Conservation (phyloP, 1,284 basidiomycete genomes). For the Papiliotrema nemorosa region DNA sequence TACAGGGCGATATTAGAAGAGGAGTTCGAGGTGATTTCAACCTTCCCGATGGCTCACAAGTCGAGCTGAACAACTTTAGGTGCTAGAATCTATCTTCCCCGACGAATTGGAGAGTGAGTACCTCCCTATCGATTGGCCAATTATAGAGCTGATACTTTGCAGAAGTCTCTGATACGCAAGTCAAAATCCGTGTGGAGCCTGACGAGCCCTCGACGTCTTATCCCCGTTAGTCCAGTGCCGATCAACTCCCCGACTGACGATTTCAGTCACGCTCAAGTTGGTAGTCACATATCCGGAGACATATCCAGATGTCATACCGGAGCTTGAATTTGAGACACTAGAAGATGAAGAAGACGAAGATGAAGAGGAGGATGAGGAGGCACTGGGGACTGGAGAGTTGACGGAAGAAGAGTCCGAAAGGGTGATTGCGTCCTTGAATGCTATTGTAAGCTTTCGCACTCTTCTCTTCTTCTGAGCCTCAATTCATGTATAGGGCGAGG, state of each 20-base stretch:
- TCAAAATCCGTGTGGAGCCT: slow-evolving; percentile 83
- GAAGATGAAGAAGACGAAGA: no score
- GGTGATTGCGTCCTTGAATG: slow-evolving; percentile 61
- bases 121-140: slow-evolving; percentile 24
- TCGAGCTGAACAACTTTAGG: slow-evolving; percentile 54
- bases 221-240: slow-evolving; percentile 19
- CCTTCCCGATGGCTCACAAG: slow-evolving; percentile 14
- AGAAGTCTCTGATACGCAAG: slow-evolving; percentile 79
- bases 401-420: slow-evolving; percentile 56
- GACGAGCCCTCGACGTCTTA: slow-evolving; percentile 59
- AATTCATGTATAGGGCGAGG: slow-evolving; percentile 62
- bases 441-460: slow-evolving; percentile 54
- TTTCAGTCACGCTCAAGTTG: slow-evolving; percentile 72
- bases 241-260: neutral
- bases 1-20: slow-evolving; percentile 57
- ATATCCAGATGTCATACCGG: slow-evolving; percentile 74
- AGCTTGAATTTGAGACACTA: slow-evolving; percentile 63
- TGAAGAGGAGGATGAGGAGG: slow-evolving; percentile 49
- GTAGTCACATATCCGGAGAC: slow-evolving; percentile 65
- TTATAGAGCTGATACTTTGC: slow-evolving; percentile 56
- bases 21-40: slow-evolving; percentile 82
- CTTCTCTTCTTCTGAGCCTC: neutral
- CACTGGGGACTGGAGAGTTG: slow-evolving; percentile 52
- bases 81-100: slow-evolving; percentile 92
- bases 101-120: slow-evolving; percentile 83